These are phyloP conservation scores for Tricholoma saponaceum DNA, from an alignment of 768 basidiomycete species.

Conservation along the genomic window DNA sequence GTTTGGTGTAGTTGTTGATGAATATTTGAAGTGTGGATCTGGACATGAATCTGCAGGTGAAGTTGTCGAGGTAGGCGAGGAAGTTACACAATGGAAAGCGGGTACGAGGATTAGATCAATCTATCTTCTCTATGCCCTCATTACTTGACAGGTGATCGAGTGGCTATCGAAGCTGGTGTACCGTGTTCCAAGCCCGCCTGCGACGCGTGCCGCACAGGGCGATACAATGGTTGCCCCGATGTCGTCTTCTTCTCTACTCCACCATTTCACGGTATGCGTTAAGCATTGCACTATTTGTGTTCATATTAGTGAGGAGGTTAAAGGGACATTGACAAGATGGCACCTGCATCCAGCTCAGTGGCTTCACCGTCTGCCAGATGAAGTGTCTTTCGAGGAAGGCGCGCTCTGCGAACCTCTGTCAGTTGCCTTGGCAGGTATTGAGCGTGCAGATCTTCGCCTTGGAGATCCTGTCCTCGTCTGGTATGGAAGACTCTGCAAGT, in stretches of 20 bases:
- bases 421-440: slow-evolving; percentile 65
- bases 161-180: slow-evolving; percentile 67
- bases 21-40: slow-evolving; percentile 48
- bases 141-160: slow-evolving; percentile 47
- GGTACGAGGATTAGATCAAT: slow-evolving; percentile 28
- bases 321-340: slow-evolving; percentile 62
- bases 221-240: slow-evolving; percentile 59
- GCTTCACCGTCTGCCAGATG: slow-evolving; percentile 61
- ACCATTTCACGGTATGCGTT: slow-evolving; percentile 52
- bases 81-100: slow-evolving; percentile 61
- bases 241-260: slow-evolving; percentile 71
- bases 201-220: slow-evolving; percentile 57
- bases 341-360: slow-evolving; percentile 65
- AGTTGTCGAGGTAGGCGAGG: slow-evolving; percentile 59
- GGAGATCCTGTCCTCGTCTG: slow-evolving; percentile 62
- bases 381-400: slow-evolving; percentile 64
- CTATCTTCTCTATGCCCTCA: not conserved
- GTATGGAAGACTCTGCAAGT: slow-evolving; percentile 25
- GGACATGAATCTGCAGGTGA: slow-evolving; percentile 72
- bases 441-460: slow-evolving; percentile 59
- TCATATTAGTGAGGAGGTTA: not conserved
- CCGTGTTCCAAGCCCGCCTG: slow-evolving; percentile 62
- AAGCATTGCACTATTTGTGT: not conserved
- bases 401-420: slow-evolving; percentile 65
- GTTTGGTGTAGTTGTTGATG: not conserved